These are phyloP conservation scores for Pochonia chlamydosporia DNA, from an alignment of 2,329 filamentous ascomycete species.

Conservation along the genomic window DNA sequence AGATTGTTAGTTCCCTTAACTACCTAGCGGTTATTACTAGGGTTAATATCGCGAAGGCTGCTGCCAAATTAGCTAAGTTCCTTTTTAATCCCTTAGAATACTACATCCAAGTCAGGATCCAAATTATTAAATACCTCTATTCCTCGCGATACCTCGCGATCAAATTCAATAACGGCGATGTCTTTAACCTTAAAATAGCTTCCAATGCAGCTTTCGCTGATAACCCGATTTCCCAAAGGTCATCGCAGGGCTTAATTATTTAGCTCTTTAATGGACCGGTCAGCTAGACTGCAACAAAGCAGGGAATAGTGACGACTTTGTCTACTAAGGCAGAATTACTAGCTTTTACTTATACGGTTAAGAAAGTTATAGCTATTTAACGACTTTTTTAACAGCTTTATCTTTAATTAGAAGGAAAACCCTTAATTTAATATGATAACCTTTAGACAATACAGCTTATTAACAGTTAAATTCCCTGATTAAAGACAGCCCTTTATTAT, in stretches of 20 bases:
- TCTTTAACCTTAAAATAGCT: constrained; percentile 18
- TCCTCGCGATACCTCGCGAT: constrained; percentile 14
- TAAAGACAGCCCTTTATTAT: background rate
- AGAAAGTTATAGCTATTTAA: background rate
- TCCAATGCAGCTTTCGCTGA: constrained; percentile 12
- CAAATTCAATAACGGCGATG: constrained; percentile 26
- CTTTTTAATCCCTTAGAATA: background rate
- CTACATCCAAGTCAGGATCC: background rate
- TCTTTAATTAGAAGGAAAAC: background rate
- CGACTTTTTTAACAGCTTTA: background rate
- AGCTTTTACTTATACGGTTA: background rate
- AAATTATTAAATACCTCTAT: background rate
- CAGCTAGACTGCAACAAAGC: background rate
- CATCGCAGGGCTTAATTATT: background rate
- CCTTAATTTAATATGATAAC: background rate
- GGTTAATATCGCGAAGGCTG: background rate
- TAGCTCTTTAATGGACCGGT: background rate
- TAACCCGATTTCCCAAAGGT: background rate
- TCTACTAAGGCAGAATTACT: background rate
- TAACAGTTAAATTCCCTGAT: background rate
- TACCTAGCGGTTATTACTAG: background rate
- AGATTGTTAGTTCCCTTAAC: background rate
- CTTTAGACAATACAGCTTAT: background rate
- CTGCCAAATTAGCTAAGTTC: background rate
- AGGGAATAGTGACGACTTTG: background rate